Conservation (phyloP, 2,329 filamentous ascomycete species). For the Aureobasidium pullulans region DNA sequence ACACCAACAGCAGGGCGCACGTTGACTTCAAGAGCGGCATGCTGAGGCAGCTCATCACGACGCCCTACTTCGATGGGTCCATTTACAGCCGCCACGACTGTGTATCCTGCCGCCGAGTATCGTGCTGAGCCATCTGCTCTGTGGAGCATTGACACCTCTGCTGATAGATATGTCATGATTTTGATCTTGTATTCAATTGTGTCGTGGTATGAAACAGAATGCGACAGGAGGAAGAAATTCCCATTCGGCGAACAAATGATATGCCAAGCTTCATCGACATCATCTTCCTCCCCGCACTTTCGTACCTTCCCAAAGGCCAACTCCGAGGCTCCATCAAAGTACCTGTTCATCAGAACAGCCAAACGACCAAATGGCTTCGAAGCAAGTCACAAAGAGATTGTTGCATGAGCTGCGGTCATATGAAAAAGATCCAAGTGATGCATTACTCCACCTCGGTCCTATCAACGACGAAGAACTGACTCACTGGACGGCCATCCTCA, state of each 20-base stretch:
- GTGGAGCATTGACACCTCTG: conserved; percentile 40
- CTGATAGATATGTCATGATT: conserved; percentile 12
- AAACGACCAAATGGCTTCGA: neutral
- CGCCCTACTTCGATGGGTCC: conserved; percentile 85
- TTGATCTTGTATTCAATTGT: neutral
- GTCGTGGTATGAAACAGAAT: neutral
- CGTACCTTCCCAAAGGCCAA: neutral
- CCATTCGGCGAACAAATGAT: neutral
- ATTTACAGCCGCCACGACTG: conserved; percentile 78
- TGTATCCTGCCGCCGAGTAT: conserved; percentile 69
- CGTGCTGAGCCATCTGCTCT: conserved; percentile 74
- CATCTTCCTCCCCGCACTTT: neutral
- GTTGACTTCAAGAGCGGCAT: conserved; percentile 83
- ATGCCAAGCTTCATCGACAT: conserved; percentile 1
- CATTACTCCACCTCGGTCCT: conserved; percentile 50
- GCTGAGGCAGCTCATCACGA: conserved; percentile 84
- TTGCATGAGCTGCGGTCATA: conserved; percentile 56
- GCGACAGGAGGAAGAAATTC: neutral
- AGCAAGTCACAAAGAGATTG: conserved; percentile 46
- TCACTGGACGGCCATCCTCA: conserved; percentile 54
- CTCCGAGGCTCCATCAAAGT: neutral
- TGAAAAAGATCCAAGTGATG: conserved; percentile 48
- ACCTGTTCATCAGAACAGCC: neutral
- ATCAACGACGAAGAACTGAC: conserved; percentile 50
- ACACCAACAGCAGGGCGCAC: conserved; percentile 79